These are phyloP conservation scores for Candida tammaniensis DNA, from an alignment of 805 yeast species.

Conservation along the genomic window DNA sequence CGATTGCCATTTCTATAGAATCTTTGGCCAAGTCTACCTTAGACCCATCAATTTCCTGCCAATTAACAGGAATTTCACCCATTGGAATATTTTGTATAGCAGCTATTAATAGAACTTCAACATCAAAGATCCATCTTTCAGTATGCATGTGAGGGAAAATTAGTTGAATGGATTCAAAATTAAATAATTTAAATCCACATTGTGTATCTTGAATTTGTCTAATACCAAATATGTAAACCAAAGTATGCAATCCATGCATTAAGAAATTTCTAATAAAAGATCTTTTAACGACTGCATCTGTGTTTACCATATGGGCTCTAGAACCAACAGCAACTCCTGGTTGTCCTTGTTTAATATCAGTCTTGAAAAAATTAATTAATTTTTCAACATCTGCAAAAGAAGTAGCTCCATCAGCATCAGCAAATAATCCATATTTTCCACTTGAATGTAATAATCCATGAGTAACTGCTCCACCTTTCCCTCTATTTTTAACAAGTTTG, in stretches of 20 bases:
- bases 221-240: conserved; percentile 87
- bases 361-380: conserved; percentile 45
- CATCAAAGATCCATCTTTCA: conserved; percentile 98
- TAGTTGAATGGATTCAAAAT: conserved; percentile 55
- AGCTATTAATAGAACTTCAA: conserved; percentile 83
- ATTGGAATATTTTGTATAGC: conserved; percentile 64
- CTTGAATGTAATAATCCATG: conserved; percentile 80
- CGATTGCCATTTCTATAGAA: conserved; percentile 89
- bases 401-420: conserved; percentile 98
- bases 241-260: conserved; percentile 87
- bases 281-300: conserved; percentile 96
- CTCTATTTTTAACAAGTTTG: conserved; percentile 73
- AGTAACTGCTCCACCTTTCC: conserved; percentile 87
- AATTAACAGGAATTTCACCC: conserved; percentile 79
- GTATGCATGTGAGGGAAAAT: conserved; percentile 93
- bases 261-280: conserved; percentile 83
- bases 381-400: conserved; percentile 65
- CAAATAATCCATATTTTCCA: conserved; percentile 78
- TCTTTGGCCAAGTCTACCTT: conserved; percentile 91
- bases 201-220: conserved; percentile 88
- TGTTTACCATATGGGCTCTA: conserved; percentile 93
- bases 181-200: conserved; percentile 94
- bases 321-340: conserved; percentile 85
- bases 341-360: conserved; percentile 50
- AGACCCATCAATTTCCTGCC: conserved; percentile 97